phyloP scores from a whole-genome alignment of 352 stramenopile genomes.

The Phytophthora hibernalis region DNA sequence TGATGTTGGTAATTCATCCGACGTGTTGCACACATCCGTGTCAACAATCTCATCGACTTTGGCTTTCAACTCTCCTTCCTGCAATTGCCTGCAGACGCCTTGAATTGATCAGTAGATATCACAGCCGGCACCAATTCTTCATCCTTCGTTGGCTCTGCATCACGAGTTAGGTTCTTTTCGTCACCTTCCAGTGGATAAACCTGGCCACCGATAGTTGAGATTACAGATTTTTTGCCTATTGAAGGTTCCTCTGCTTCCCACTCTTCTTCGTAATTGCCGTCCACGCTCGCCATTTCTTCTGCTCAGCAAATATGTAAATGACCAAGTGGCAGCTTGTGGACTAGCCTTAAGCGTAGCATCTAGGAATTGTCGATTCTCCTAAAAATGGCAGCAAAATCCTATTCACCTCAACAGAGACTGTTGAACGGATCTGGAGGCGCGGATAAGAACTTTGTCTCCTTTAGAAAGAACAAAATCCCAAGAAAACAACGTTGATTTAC shows the following conservation, averaged over 20 bases:
- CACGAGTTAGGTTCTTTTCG: slow-evolving; percentile 12
- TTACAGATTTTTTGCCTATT: slow-evolving; percentile 10
- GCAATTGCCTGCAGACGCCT: background rate
- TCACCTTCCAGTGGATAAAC: slow-evolving; percentile 12
- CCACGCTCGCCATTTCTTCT: slow-evolving; percentile 13
- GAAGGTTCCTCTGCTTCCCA: slow-evolving; percentile 25
- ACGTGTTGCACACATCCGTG: background rate
- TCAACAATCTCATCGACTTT: slow-evolving; percentile 2
- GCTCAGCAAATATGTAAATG: slow-evolving; percentile 9
- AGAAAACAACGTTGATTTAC: background rate
- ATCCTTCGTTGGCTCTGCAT: slow-evolving; percentile 11
- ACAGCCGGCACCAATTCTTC: slow-evolving; percentile 1
- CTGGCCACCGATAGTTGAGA: slow-evolving; percentile 7
- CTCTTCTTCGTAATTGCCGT: slow-evolving; percentile 32
- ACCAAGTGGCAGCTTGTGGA: background rate
- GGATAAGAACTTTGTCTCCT: slow-evolving; percentile 19
- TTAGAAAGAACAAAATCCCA: no score
- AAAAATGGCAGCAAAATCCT: slow-evolving; percentile 24
- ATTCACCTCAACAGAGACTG: background rate
- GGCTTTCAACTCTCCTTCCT: background rate
- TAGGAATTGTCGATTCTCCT: slow-evolving; percentile 9
- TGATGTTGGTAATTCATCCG: slow-evolving; percentile 8
- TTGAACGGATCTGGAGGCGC: background rate
- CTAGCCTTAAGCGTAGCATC: slow-evolving; percentile 4
- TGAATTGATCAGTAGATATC: background rate